These are phyloP conservation scores for Plantago ovata DNA, from an alignment of 257 asterid species.

Conservation along the genomic window DNA sequence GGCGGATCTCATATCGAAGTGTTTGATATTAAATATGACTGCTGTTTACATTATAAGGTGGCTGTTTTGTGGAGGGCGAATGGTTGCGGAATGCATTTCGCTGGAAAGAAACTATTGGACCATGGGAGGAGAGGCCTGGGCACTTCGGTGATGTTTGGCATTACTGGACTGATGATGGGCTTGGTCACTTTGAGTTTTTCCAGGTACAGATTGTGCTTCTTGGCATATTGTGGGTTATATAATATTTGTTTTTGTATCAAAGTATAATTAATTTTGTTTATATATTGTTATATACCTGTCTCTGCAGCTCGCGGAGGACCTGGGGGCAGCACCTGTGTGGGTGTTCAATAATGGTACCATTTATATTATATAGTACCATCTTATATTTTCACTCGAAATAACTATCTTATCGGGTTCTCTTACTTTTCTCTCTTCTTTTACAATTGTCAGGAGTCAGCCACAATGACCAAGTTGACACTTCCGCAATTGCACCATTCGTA, in stretches of 20 bases:
- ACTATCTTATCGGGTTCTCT: constrained; percentile 7
- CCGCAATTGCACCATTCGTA: constrained; percentile 57
- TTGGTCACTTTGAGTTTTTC: constrained; percentile 87
- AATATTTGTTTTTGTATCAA: not conserved
- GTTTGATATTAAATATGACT: constrained; percentile 6
- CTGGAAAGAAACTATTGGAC: constrained; percentile 95
- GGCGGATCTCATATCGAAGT: not conserved
- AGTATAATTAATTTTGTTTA: not conserved
- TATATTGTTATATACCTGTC: constrained; percentile 12
- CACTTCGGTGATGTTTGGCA: constrained; percentile 98
- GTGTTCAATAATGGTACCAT: constrained; percentile 89
- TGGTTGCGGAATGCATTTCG: constrained; percentile 91
- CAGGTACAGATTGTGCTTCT: constrained; percentile 45
- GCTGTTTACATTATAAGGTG: constrained; percentile 49
- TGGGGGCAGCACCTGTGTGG: constrained; percentile 85
- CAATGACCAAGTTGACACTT: constrained; percentile 77
- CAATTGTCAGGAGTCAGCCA: constrained; percentile 80
- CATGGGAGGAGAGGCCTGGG: constrained; percentile 95
- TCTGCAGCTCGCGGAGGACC: constrained; percentile 94
- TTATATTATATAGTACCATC: constrained; percentile 8
- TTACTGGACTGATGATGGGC: constrained; percentile 97
- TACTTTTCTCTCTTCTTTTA: constrained; percentile 3
- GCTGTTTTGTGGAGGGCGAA: constrained; percentile 95
- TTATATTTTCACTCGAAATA: constrained; percentile 1
- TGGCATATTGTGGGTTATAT: constrained; percentile 4